phyloP scores from a whole-genome alignment of 106 monocot genomes.

The Amphibolis antarctica region DNA sequence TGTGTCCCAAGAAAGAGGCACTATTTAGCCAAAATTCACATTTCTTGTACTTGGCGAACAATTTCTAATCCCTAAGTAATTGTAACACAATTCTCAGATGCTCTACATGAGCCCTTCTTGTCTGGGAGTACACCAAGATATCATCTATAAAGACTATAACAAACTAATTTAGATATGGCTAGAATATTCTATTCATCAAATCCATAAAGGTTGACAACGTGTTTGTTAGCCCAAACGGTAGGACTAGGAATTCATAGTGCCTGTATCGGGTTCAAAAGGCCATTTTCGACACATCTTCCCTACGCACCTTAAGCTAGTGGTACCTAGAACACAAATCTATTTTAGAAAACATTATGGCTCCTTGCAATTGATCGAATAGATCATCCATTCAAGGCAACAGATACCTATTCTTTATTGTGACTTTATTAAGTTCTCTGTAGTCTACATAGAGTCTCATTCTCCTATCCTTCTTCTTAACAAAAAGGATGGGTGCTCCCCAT shows the following conservation, averaged over 20 bases:
- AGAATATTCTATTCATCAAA: too few species aligned
- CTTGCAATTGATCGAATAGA: not conserved
- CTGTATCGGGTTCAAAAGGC: not conserved
- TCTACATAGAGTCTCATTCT: not conserved
- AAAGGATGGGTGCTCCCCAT: not conserved
- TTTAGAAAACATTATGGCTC: not conserved
- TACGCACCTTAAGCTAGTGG: not conserved
- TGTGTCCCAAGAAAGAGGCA: not conserved
- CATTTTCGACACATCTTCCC: not conserved
- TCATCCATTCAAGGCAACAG: not conserved
- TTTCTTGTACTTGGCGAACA: not conserved
- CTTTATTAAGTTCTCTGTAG: too few species aligned
- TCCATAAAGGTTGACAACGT: not conserved
- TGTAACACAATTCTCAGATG: not conserved
- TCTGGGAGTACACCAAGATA: not conserved
- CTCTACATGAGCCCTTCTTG: not conserved
- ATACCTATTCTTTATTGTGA: not conserved
- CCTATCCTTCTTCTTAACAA: too few species aligned
- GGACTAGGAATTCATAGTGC: not conserved
- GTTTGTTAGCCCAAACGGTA: too few species aligned
- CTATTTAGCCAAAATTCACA: not conserved
- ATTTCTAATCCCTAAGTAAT: not conserved
- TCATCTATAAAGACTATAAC: too few species aligned
- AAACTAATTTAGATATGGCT: too few species aligned
- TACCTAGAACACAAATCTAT: not conserved